Percentiles rank a stretch among this genome's conserved stretches.
These are phyloP conservation scores for Kluyveromyces marxianus DNA, from an alignment of 1,139 yeast genomes.

Conservation along the genomic window DNA sequence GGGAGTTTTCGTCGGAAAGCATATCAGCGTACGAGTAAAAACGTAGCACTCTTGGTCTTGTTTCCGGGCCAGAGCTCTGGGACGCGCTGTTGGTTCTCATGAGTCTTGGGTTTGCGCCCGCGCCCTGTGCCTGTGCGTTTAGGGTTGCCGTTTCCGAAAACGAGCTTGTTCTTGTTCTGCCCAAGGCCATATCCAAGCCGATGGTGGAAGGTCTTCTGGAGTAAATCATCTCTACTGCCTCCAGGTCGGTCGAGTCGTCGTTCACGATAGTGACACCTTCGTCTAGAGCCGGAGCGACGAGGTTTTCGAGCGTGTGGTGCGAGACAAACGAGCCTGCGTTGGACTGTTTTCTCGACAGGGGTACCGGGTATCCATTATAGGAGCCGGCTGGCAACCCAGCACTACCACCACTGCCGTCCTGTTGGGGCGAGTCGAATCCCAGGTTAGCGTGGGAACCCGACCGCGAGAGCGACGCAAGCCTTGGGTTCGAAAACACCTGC, in stretches of 20 bases:
- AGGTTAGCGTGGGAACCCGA: slow-evolving; percentile 3
- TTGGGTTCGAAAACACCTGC: slow-evolving; percentile 11
- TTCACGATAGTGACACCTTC: slow-evolving; percentile 62
- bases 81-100: slow-evolving; percentile 7
- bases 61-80: slow-evolving; percentile 6
- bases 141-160: slow-evolving; percentile 4
- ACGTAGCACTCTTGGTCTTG: slow-evolving; percentile 36
- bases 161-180: slow-evolving; percentile 31
- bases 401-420: neutral
- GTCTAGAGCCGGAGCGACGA: slow-evolving; percentile 77
- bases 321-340: slow-evolving; percentile 9
- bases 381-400: too few species aligned
- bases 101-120: neutral
- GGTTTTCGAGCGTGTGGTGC: slow-evolving; percentile 55
- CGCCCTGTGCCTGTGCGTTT: neutral
- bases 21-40: slow-evolving; percentile 79
- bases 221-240: slow-evolving; percentile 62
- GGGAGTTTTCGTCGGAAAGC: slow-evolving; percentile 52
- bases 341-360: slow-evolving; percentile 7
- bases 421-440: slow-evolving; percentile 2
- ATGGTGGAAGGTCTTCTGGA: slow-evolving; percentile 56
- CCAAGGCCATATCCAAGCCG: slow-evolving; percentile 56
- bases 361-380: neutral
- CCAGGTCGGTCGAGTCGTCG: slow-evolving; percentile 50
- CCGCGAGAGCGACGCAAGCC: slow-evolving; percentile 4